phyloP scores from a whole-genome alignment of 257 asterid genomes.

The Solanum pennellii region DNA sequence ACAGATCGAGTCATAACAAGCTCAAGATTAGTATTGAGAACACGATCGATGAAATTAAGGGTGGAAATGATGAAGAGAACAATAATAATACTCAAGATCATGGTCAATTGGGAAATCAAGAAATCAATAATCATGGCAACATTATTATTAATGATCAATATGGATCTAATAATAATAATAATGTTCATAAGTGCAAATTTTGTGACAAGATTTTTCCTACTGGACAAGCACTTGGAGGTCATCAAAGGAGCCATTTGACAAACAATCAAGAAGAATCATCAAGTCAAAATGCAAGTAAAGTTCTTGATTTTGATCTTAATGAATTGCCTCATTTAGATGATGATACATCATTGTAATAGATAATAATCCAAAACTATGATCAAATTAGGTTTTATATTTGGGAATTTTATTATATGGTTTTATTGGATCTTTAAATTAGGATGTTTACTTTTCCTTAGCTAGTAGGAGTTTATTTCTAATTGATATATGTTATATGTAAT shows the following conservation, averaged over 20 bases:
- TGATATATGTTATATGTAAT: not conserved
- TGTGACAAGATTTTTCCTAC: constrained; percentile 12
- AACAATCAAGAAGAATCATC: not conserved
- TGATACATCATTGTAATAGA: not conserved
- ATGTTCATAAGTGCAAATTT: not conserved
- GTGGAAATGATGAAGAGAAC: not conserved
- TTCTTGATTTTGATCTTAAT: constrained; percentile 18
- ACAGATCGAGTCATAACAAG: constrained; percentile 48
- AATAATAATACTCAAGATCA: not conserved
- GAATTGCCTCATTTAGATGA: constrained; percentile 5
- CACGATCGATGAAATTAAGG: not conserved
- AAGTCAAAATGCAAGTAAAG: not conserved
- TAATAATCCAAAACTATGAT: not conserved
- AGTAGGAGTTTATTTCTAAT: not conserved
- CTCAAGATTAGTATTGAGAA: constrained; percentile 13
- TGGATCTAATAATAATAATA: not conserved
- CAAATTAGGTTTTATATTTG: not conserved
- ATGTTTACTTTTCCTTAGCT: not conserved
- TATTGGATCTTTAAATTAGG: not conserved
- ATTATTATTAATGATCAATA: not conserved
- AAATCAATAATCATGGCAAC: not conserved
- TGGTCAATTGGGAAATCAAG: not conserved
- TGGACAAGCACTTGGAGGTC: constrained; percentile 33
- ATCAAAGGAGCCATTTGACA: constrained; percentile 16
- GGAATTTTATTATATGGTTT: not conserved